Evolutionary conservation across 768 basidiomycete species (phyloP).

Genomic region (Russula compacta): DNA sequence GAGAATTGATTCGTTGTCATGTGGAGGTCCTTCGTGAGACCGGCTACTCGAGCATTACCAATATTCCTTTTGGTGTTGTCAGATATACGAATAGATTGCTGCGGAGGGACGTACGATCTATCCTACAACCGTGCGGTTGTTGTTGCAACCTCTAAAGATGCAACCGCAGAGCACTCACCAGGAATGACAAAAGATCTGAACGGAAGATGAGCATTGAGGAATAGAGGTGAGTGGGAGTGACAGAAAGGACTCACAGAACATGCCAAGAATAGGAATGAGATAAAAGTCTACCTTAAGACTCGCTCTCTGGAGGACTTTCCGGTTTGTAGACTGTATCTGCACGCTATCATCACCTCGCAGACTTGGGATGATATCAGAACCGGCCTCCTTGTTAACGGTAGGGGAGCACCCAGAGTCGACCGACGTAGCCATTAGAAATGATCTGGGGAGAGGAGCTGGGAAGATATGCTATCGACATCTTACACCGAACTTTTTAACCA

Average conservation of each 20-base stretch:
- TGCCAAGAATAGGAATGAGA: conserved; percentile 15
- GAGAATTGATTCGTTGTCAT: conserved; percentile 27
- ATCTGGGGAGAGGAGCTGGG: background rate
- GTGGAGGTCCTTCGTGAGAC: conserved; percentile 26
- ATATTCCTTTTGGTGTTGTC: conserved; percentile 16
- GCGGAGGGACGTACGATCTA: conserved; percentile 11
- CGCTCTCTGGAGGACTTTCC: background rate
- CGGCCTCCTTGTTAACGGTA: background rate
- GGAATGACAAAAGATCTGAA: conserved; percentile 16
- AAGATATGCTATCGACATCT: background rate
- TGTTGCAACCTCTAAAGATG: background rate
- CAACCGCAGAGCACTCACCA: conserved; percentile 3
- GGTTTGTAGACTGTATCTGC: conserved; percentile 11
- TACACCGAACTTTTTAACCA: background rate
- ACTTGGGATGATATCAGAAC: background rate
- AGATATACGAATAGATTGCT: background rate
- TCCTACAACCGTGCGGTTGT: background rate
- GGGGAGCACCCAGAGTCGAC: background rate
- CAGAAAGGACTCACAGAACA: conserved; percentile 13
- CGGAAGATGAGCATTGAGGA: background rate
- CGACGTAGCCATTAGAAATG: background rate
- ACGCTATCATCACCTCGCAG: background rate
- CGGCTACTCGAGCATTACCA: conserved; percentile 28
- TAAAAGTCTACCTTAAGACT: conserved; percentile 11
- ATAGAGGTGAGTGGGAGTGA: background rate